phyloP scores from a whole-genome alignment of 2,329 filamentous ascomycete species.

The Aspergillus pseudoterreus region DNA sequence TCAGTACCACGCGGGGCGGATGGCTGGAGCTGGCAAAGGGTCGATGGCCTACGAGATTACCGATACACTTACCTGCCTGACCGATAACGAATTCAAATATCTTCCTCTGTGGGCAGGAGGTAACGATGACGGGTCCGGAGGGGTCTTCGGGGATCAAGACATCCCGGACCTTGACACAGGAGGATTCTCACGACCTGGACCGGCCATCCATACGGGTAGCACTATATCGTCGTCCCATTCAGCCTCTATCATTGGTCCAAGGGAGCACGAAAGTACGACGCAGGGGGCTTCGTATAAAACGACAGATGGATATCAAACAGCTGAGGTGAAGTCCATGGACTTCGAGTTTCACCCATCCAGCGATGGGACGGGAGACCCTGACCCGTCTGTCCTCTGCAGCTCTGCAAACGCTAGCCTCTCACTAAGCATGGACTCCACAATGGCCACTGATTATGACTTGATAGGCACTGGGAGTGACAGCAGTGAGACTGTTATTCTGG shows the following conservation, averaged over 20 bases:
- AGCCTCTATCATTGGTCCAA: conserved; percentile 21
- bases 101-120: conserved; percentile 65
- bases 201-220: conserved; percentile 29
- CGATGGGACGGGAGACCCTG: not conserved
- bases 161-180: conserved; percentile 32
- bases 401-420: not conserved
- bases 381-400: not conserved
- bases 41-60: conserved; percentile 21
- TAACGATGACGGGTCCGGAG: conserved; percentile 49
- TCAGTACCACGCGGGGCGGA: conserved; percentile 8
- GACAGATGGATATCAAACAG: conserved; percentile 25
- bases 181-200: conserved; percentile 36
- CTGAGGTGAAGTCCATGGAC: conserved; percentile 23
- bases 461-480: conserved; percentile 17
- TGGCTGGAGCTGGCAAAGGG: conserved; percentile 13
- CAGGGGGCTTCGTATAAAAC: conserved; percentile 34
- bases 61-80: conserved; percentile 50
- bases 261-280: conserved; percentile 30
- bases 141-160: conserved; percentile 42
- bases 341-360: conserved; percentile 6
- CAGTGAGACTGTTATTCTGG: conserved; percentile 16
- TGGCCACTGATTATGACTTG: conserved; percentile 13
- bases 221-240: conserved; percentile 20
- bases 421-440: not conserved
- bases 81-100: conserved; percentile 57